Conservation (phyloP, 768 basidiomycete genomes). For the Mycena pura region DNA sequence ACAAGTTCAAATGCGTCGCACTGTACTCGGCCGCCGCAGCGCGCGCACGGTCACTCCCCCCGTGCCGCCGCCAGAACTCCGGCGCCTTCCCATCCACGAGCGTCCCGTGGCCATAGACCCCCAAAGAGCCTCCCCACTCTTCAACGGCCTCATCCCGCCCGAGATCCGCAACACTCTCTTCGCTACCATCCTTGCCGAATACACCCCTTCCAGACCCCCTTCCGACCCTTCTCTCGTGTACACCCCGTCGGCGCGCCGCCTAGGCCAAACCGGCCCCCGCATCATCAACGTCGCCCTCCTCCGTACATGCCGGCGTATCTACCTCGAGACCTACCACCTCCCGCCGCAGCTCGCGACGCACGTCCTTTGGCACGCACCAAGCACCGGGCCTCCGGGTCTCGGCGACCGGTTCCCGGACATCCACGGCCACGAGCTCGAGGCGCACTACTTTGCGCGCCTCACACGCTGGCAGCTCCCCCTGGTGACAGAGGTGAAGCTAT, state of each 20-base stretch:
- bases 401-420: background rate
- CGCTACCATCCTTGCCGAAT: conserved; percentile 2
- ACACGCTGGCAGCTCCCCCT: background rate
- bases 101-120: background rate
- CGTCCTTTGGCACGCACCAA: conserved; percentile 11
- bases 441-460: background rate
- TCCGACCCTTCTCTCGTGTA: background rate
- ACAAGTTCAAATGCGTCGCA: background rate
- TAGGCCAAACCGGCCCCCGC: background rate
- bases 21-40: background rate
- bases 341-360: background rate
- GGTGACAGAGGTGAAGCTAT: background rate
- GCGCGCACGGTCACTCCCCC: background rate
- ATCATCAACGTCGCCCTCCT: conserved; percentile 1
- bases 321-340: conserved; percentile 20
- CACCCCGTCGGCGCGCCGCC: background rate
- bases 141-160: conserved; percentile 8
- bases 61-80: background rate
- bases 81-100: conserved; percentile 5
- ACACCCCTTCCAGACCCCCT: background rate
- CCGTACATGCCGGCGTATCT: conserved; percentile 4
- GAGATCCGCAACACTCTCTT: conserved; percentile 14
- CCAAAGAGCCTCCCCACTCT: conserved; percentile 13
- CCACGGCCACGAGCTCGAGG: conserved; percentile 1
- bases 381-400: background rate